Evolutionary conservation across 1,139 yeast species (phyloP).

Genomic region (Suhomyces wounanorum): DNA sequence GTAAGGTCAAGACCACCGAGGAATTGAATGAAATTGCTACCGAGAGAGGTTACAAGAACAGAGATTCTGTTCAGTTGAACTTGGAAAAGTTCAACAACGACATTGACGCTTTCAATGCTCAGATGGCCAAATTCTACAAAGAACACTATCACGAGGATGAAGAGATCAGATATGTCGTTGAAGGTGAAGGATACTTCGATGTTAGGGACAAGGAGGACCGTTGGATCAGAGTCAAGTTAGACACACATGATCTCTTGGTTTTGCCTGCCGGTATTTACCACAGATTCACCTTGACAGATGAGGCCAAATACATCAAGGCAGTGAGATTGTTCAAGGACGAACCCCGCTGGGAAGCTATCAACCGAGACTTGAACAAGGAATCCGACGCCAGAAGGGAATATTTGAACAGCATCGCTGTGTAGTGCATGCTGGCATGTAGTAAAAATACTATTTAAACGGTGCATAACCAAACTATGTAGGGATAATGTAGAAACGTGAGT

Average conservation of each 20-base stretch:
- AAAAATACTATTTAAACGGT: no score
- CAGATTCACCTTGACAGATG: conserved; percentile 73
- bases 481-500: no score
- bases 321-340: conserved; percentile 87
- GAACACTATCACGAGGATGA: conserved; percentile 98
- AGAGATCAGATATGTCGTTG: conserved; percentile 87
- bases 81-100: conserved; percentile 66
- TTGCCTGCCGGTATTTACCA: conserved; percentile 94
- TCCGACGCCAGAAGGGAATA: conserved; percentile 37
- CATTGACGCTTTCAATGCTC: conserved; percentile 57
- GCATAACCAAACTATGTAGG: no score
- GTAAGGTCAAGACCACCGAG: conserved; percentile 49
- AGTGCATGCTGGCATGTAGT: conserved; percentile 1
- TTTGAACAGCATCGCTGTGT: conserved; percentile 30
- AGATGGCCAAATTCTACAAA: conserved; percentile 69
- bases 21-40: conserved; percentile 68
- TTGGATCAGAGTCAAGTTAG: conserved; percentile 79
- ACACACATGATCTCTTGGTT: conserved; percentile 66
- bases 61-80: conserved; percentile 70
- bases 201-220: conserved; percentile 66
- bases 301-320: conserved; percentile 67
- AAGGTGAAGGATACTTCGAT: conserved; percentile 92
- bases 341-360: conserved; percentile 94
- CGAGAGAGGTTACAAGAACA: conserved; percentile 73
- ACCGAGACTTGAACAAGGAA: conserved; percentile 46